Evolutionary conservation across 1,284 basidiomycete genomes (phyloP).

Genomic region (Cutaneotrichosporon sp.): DNA sequence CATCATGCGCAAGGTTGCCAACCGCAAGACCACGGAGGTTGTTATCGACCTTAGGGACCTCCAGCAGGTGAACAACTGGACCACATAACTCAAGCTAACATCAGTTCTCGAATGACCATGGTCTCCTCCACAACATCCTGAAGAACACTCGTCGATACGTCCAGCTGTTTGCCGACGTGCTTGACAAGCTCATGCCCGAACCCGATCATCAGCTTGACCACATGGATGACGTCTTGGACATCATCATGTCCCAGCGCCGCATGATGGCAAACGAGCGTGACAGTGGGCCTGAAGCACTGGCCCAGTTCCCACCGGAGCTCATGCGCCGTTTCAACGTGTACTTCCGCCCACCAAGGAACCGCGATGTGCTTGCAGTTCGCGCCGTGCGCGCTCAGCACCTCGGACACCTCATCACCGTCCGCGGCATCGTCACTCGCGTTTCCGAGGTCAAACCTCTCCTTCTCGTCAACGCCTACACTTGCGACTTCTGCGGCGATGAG

Average conservation of each 20-base stretch:
- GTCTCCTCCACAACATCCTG: conserved; percentile 69
- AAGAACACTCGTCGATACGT: conserved; percentile 88
- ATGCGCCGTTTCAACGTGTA: conserved; percentile 92
- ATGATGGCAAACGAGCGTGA: conserved; percentile 72
- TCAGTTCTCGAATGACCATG: conserved; percentile 55
- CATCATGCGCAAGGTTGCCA: conserved; percentile 86
- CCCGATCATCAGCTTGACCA: conserved; percentile 84
- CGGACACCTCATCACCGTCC: conserved; percentile 88
- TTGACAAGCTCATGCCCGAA: conserved; percentile 80
- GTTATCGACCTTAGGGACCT: conserved; percentile 49
- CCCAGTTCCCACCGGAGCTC: conserved; percentile 74
- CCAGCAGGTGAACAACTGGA: conserved; percentile 30
- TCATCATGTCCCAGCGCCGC: conserved; percentile 90
- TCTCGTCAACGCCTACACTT: conserved; percentile 96
- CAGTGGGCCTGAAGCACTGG: no score
- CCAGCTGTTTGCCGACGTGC: conserved; percentile 79
- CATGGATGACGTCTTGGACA: conserved; percentile 86
- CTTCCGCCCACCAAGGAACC: conserved; percentile 72
- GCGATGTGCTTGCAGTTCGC: conserved; percentile 75
- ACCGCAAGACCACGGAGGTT: conserved; percentile 55
- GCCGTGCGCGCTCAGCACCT: conserved; percentile 80
- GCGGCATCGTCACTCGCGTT: conserved; percentile 96
- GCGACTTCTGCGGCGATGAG: conserved; percentile 95
- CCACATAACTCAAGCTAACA: background rate
- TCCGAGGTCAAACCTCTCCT: conserved; percentile 98